These are phyloP conservation scores for Heliosperma pusillum DNA, from an alignment of 148 eudicot genomes.

Conservation along the genomic window DNA sequence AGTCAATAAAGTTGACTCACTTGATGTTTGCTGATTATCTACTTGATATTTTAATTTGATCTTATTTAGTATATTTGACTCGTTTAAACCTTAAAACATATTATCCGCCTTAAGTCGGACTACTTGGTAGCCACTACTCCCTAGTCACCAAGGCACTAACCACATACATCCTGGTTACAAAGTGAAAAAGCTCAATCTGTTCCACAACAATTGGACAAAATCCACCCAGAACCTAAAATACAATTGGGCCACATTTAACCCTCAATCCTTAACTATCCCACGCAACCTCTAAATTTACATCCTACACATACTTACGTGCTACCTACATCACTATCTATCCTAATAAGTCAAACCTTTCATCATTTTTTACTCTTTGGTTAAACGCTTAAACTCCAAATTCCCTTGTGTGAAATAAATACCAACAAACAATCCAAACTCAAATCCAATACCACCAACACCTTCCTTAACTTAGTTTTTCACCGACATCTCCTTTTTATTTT, in stretches of 20 bases:
- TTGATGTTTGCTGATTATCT: too few species aligned
- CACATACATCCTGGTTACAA: neutral
- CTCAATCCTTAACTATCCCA: neutral
- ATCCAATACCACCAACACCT: slow-evolving; percentile 18
- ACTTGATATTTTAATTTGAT: too few species aligned
- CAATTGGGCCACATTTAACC: slow-evolving; percentile 16
- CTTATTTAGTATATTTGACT: too few species aligned
- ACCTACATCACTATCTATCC: neutral
- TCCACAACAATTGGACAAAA: neutral
- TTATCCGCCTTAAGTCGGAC: too few species aligned
- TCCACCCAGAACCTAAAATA: neutral
- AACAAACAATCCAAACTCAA: slow-evolving; percentile 23
- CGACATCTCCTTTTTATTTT: slow-evolving; percentile 21
- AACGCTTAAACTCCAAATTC: neutral
- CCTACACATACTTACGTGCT: neutral
- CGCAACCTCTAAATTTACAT: neutral
- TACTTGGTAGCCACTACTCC: neutral
- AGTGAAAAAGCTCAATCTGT: neutral
- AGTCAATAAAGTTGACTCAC: too few species aligned
- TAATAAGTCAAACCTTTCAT: too few species aligned
- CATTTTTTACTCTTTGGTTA: neutral
- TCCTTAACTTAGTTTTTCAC: neutral
- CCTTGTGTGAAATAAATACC: neutral
- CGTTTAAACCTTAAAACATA: too few species aligned
- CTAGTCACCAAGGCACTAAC: neutral